phyloP scores from a whole-genome alignment of 768 basidiomycete species.

The Leccinum pellstonianum region DNA sequence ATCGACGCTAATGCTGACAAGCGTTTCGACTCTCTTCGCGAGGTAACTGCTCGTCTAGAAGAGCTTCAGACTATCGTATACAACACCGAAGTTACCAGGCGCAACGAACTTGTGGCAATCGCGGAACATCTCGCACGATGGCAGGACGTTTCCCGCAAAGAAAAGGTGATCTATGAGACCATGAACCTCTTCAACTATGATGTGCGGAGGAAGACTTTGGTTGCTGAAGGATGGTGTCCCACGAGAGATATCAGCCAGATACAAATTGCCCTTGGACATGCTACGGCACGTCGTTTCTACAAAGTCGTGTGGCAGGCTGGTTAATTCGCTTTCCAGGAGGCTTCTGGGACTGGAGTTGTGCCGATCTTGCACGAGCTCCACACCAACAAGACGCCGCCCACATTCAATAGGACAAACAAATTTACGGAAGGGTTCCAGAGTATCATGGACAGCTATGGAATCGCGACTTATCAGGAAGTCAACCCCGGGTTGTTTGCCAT shows the following conservation, averaged over 20 bases:
- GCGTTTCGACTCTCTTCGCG: conserved; percentile 84
- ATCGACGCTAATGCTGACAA: conserved; percentile 95
- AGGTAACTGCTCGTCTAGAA: conserved; percentile 85
- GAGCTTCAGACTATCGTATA: conserved; percentile 87
- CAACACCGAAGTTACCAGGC: conserved; percentile 83
- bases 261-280: conserved; percentile 83
- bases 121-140: conserved; percentile 85
- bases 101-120: conserved; percentile 77
- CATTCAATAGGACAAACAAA: conserved; percentile 91
- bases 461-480: conserved; percentile 92
- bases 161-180: conserved; percentile 95
- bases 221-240: conserved; percentile 98
- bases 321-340: conserved; percentile 50
- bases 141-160: conserved; percentile 92
- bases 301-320: background rate
- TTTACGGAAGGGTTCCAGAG: conserved; percentile 97
- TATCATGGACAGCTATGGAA: conserved; percentile 97
- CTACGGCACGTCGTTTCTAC: conserved; percentile 56
- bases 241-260: conserved; percentile 86
- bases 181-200: conserved; percentile 96
- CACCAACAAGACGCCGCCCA: conserved; percentile 91
- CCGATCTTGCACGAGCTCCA: conserved; percentile 89
- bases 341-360: conserved; percentile 88
- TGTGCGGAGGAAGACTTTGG: conserved; percentile 86
- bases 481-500: conserved; percentile 94